These are phyloP conservation scores for Globisporangium middletonii DNA, from an alignment of 352 stramenopile species.

Conservation along the genomic window DNA sequence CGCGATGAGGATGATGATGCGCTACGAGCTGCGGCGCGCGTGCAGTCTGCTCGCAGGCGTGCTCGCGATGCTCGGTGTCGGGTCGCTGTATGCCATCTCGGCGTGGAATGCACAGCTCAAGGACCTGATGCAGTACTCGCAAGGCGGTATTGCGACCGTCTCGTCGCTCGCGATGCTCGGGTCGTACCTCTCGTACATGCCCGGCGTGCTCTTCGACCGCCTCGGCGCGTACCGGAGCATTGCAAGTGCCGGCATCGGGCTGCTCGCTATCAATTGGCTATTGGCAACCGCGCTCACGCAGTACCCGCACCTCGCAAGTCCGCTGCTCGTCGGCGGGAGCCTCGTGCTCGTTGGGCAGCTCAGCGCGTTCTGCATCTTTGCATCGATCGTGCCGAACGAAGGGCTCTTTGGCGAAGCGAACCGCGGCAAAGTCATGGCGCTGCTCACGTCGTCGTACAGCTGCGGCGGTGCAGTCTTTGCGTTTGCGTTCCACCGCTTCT, in stretches of 20 bases:
- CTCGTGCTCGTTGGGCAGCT: constrained; percentile 61
- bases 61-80: constrained; percentile 64
- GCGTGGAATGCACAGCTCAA: constrained; percentile 84
- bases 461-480: constrained; percentile 73
- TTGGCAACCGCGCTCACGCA: constrained; percentile 41
- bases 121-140: constrained; percentile 61
- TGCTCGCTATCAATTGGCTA: constrained; percentile 33
- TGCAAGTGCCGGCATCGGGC: constrained; percentile 31
- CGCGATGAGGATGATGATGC: constrained; percentile 4
- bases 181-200: constrained; percentile 71
- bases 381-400: constrained; percentile 74
- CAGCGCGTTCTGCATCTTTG: constrained; percentile 70
- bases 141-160: constrained; percentile 66
- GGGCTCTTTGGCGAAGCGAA: constrained; percentile 63
- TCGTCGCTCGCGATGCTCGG: constrained; percentile 71
- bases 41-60: constrained; percentile 54
- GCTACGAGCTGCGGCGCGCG: constrained; percentile 17
- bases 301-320: constrained; percentile 30
- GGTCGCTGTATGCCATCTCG: constrained; percentile 75
- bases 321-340: constrained; percentile 40
- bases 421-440: constrained; percentile 72
- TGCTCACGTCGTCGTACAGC: constrained; percentile 69
- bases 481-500: constrained; percentile 56
- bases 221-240: constrained; percentile 58
- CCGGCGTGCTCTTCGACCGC: constrained; percentile 64